Percentiles rank a stretch among this genome's conserved stretches.
phyloP scores from a whole-genome alignment of 257 asterid species.

The Jaltomata sinuosa region DNA sequence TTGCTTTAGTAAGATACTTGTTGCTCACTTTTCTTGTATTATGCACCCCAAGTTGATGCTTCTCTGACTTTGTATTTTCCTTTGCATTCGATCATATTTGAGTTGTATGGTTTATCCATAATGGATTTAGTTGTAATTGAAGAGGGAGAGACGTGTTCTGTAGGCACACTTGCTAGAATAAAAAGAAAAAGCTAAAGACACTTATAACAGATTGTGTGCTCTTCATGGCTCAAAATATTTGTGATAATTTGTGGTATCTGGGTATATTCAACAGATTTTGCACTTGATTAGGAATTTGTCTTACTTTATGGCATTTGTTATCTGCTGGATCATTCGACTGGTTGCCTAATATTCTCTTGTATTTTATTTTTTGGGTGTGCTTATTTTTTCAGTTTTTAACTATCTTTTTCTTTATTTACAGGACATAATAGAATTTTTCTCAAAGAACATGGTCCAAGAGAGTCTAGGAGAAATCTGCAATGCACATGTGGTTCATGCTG shows the following conservation, averaged over 20 bases:
- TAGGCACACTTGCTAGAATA: background rate
- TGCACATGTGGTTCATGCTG: conserved; percentile 91
- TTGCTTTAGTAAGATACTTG: background rate
- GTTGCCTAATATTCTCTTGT: background rate
- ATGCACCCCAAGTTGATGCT: background rate
- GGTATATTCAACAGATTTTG: background rate
- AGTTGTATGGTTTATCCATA: background rate
- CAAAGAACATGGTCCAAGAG: conserved; percentile 71
- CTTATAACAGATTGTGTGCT: background rate
- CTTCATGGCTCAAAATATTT: background rate
- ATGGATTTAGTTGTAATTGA: background rate
- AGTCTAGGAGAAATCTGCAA: conserved; percentile 83
- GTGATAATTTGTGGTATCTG: background rate
- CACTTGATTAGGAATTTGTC: background rate
- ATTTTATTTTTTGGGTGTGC: background rate
- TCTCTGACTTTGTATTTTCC: background rate
- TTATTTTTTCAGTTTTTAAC: background rate
- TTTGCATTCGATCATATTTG: background rate
- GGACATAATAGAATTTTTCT: conserved; percentile 71
- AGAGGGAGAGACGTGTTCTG: background rate
- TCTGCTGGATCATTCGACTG: background rate
- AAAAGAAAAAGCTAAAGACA: background rate
- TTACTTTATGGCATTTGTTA: background rate
- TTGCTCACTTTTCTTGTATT: background rate
- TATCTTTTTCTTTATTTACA: conserved; percentile 19